Evolutionary conservation across 2,329 filamentous ascomycete genomes (phyloP).

Genomic region (Colletotrichum plurivorum): DNA sequence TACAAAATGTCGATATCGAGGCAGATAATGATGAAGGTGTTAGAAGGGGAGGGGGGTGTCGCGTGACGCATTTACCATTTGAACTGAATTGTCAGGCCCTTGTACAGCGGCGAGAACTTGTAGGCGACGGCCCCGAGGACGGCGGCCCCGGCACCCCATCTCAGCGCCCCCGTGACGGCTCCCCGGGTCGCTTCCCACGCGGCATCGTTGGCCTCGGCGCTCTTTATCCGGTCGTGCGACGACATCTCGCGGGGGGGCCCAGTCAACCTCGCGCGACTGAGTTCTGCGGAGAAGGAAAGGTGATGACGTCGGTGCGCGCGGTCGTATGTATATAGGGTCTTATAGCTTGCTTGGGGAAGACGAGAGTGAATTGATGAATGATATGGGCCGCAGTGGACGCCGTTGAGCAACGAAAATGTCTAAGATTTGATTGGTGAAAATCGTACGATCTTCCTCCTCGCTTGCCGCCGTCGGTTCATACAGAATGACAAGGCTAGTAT

Average conservation of each 20-base stretch:
- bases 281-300: constrained; percentile 8
- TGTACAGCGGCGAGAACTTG: constrained; percentile 78
- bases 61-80: constrained; percentile 73
- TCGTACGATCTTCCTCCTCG: constrained; percentile 25
- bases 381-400: neutral
- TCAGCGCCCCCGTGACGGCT: constrained; percentile 75
- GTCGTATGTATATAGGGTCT: too few relatives aligned
- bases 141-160: constrained; percentile 79
- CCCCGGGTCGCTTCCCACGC: constrained; percentile 80
- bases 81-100: constrained; percentile 80
- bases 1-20: too few relatives aligned
- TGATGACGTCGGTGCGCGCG: constrained; percentile 31
- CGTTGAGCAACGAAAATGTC: neutral
- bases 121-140: constrained; percentile 75
- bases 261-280: neutral
- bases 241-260: constrained; percentile 53
- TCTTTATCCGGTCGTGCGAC: constrained; percentile 70
- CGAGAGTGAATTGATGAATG: neutral
- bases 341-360: too few relatives aligned
- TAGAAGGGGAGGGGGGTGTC: neutral
- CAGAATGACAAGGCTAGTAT: neutral
- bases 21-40: neutral
- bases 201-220: constrained; percentile 77
- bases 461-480: neutral
- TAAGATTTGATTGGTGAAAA: constrained; percentile 32